phyloP scores from a whole-genome alignment of 202 grass and related monocot species.

The Hordeum pubiflorum region DNA sequence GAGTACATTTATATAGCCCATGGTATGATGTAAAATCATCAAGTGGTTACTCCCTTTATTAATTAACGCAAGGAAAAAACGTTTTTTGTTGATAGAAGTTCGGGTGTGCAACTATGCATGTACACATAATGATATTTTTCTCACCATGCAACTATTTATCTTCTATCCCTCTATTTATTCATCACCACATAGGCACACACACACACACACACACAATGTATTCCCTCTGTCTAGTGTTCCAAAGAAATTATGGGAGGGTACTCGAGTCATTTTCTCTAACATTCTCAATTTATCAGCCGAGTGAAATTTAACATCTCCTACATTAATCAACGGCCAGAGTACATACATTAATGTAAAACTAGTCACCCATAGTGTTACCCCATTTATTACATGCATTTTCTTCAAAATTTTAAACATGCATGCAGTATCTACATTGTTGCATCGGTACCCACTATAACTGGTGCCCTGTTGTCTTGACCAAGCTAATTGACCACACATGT shows the following conservation, averaged over 20 bases:
- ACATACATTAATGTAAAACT: conserved; percentile 7
- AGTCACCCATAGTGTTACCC: background rate
- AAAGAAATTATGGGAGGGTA: background rate
- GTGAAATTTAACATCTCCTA: background rate
- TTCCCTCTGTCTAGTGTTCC: background rate
- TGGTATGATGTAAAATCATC: background rate
- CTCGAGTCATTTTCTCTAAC: background rate
- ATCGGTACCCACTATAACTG: background rate
- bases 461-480: background rate
- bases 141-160: background rate
- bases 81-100: background rate
- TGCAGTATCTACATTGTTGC: background rate
- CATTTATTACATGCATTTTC: background rate
- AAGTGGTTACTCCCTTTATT: background rate
- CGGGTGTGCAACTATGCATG: background rate
- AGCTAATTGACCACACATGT: background rate
- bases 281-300: background rate
- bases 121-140: background rate
- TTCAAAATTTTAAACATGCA: background rate
- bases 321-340: background rate
- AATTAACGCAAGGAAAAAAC: background rate
- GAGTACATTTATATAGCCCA: background rate
- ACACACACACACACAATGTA: background rate
- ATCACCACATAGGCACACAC: background rate
- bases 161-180: background rate